Evolutionary conservation across 768 basidiomycete species (phyloP), one percentile per base, ranked within the genome.

Genomic region (Boletus rufocinnamomeus): DNA sequence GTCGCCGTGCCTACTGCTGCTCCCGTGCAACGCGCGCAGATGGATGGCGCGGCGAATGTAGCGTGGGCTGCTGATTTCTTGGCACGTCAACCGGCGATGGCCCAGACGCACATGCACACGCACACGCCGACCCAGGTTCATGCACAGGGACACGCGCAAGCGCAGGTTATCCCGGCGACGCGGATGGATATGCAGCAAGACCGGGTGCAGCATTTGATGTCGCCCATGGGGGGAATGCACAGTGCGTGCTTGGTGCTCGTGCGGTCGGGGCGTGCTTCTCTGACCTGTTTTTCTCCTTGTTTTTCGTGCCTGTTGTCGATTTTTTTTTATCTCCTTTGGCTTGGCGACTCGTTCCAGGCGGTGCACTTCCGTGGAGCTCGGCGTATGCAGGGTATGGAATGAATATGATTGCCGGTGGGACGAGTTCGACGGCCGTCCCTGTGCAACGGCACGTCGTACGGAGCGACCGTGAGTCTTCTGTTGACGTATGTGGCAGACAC

Each of bases 41-140:
- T 60, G 41, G 73, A 65, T 47, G 61, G 53, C 4, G 35, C 27
- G 4, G 32, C 52, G 6, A 50, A 37, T 7, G 56, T 78, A 17
- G 72, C 78, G n/a, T 90, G 88, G 88, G 84, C 87, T 1, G 64
- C 80, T 23, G 87, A 88, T 67, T 89, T 89, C 60, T 50, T 84
- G 58, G 50, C 44, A n/a, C 57, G 52, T 27, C 72, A 74, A 45
- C 78, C 77, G 4, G 40, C 28, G 37, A 52, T 35, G 38, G 14
- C 50, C 32, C 58, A 34, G 9, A 19, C 50, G 8, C 45, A 44
- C 9, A 11, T 25, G 14, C 57, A 38, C 9, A 21, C 37, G 19
- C 54, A 44, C 7, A 27, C 30, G 13, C 50, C 53, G 1, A 35
- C 27, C 10, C 60, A 54, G 37, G 34, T 10, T 2, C 58, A 48